These are phyloP conservation scores for Gastrodia elata DNA, from an alignment of 106 monocot species.

Conservation along the genomic window DNA sequence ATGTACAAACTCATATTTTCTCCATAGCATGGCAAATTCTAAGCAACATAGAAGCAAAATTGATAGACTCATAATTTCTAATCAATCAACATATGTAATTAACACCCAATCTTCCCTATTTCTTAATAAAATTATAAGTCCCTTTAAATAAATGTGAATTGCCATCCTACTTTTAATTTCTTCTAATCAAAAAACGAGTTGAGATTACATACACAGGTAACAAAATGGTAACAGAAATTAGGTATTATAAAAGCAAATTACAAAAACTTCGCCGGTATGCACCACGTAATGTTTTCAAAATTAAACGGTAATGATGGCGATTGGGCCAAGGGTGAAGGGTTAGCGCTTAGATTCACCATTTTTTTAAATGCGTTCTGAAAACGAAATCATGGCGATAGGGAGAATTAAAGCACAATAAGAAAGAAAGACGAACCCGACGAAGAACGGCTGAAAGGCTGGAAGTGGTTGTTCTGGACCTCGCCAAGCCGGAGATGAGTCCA, in stretches of 20 bases:
- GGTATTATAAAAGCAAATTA: background rate
- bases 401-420: background rate
- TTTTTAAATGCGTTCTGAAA: background rate
- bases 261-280: too few relatives aligned
- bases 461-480: background rate
- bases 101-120: too few relatives aligned
- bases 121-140: too few relatives aligned
- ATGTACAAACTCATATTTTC: background rate
- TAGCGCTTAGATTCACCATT: background rate
- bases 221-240: background rate
- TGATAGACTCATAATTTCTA: background rate
- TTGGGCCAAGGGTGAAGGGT: background rate
- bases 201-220: too few relatives aligned
- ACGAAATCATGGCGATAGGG: background rate
- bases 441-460: background rate
- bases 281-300: too few relatives aligned
- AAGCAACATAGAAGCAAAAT: background rate
- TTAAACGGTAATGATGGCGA: background rate
- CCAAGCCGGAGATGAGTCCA: background rate
- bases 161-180: too few relatives aligned
- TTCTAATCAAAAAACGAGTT: too few relatives aligned
- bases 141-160: too few relatives aligned
- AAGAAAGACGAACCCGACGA: conserved; percentile 4
- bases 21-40: background rate
- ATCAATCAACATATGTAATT: background rate